These are phyloP conservation scores for Gynostemma pentaphyllum DNA, from an alignment of 306 rosid genomes.

Conservation along the genomic window DNA sequence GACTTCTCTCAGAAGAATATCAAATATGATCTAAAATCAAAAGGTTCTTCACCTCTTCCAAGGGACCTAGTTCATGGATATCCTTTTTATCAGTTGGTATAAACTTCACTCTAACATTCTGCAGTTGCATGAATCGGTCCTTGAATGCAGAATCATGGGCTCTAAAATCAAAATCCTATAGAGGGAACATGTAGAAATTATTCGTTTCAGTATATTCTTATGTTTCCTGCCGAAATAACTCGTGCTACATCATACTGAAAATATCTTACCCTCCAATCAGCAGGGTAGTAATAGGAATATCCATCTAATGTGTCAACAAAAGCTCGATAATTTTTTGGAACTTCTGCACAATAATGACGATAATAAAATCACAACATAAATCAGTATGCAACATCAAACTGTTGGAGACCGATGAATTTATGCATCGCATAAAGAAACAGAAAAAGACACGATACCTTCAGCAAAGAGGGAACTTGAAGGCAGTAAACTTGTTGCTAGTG, in stretches of 20 bases:
- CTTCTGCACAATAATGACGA: constrained; percentile 31
- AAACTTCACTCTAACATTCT: constrained; percentile 86
- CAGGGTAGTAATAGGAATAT: constrained; percentile 73
- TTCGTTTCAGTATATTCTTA: not conserved
- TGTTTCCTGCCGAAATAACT: not conserved
- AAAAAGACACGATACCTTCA: constrained; percentile 35
- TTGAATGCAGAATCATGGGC: constrained; percentile 97
- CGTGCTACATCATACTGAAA: constrained; percentile 1
- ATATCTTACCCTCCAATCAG: constrained; percentile 84
- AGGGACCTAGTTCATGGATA: constrained; percentile 75
- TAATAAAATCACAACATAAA: not conserved
- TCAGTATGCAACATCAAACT: not conserved
- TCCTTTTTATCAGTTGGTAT: constrained; percentile 79
- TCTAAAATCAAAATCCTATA: constrained; percentile 82
- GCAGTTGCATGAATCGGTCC: constrained; percentile 66
- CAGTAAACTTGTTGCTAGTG: constrained; percentile 43
- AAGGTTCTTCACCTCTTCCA: constrained; percentile 58
- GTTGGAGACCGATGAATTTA: not conserved
- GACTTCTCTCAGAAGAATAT: not conserved
- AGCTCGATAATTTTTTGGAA: constrained; percentile 48
- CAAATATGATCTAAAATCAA: not conserved
- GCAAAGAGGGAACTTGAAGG: constrained; percentile 48
- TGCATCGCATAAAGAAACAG: not conserved
- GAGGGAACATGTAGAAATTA: constrained; percentile 7
- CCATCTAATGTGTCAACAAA: constrained; percentile 80